A percentile compares a stretch with the other conserved stretches of the same genome.
These are phyloP conservation scores for Trichophyton verrucosum DNA, from an alignment of 2,329 filamentous ascomycete genomes.

Conservation along the genomic window DNA sequence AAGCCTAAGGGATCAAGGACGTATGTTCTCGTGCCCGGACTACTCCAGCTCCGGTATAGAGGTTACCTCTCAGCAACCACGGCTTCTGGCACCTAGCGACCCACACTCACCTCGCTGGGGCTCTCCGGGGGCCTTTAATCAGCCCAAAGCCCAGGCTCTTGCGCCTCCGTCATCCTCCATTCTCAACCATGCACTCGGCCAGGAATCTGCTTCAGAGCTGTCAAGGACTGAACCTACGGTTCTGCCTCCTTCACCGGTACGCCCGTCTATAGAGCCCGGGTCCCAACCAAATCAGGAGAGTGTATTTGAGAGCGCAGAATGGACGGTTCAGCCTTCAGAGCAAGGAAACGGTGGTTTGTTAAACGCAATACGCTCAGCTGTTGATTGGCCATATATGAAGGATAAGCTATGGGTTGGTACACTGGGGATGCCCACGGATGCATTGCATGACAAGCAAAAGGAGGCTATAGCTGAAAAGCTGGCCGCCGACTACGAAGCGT, in stretches of 20 bases:
- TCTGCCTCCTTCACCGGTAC: constrained; percentile 7
- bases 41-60: constrained; percentile 18
- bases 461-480: constrained; percentile 72
- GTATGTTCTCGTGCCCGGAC: constrained; percentile 26
- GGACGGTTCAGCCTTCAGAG: constrained; percentile 71
- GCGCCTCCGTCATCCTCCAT: constrained; percentile 65
- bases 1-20: constrained; percentile 14
- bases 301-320: constrained; percentile 63
- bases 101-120: constrained; percentile 69
- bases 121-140: constrained; percentile 49
- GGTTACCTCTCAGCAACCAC: constrained; percentile 23
- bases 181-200: constrained; percentile 46
- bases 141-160: constrained; percentile 63
- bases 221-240: constrained; percentile 7
- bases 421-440: constrained; percentile 86
- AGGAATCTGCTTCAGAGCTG: constrained; percentile 11
- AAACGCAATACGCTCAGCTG: constrained; percentile 72
- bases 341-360: constrained; percentile 87
- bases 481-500: constrained; percentile 66
- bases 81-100: constrained; percentile 56
- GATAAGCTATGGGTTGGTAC: constrained; percentile 88
- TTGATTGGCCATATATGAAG: constrained; percentile 53
- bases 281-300: constrained; percentile 8
- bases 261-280: constrained; percentile 8
- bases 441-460: constrained; percentile 60